These are phyloP conservation scores for Fusarium irregulare DNA, from an alignment of 2,329 filamentous ascomycete species.

Conservation along the genomic window DNA sequence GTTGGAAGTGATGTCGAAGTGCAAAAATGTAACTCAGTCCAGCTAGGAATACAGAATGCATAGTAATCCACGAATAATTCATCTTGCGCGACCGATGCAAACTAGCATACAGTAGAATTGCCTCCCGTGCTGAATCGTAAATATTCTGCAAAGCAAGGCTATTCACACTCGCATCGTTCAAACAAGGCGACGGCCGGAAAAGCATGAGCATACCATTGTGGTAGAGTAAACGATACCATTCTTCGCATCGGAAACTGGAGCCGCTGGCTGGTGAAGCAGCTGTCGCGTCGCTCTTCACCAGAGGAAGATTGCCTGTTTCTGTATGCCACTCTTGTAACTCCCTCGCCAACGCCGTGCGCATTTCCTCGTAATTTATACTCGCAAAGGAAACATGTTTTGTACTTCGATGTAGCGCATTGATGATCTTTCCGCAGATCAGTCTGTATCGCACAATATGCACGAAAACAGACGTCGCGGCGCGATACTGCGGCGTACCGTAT, in stretches of 20 bases:
- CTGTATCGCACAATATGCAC: slow-evolving; percentile 56
- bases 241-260: slow-evolving; percentile 55
- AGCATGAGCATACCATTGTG: slow-evolving; percentile 58
- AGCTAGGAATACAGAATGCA: slow-evolving; percentile 61
- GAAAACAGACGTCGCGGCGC: slow-evolving; percentile 49
- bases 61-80: slow-evolving; percentile 62
- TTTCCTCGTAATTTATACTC: slow-evolving; percentile 25
- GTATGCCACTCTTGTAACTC: slow-evolving; percentile 50
- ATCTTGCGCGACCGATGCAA: slow-evolving; percentile 58
- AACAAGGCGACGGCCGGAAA: slow-evolving; percentile 54
- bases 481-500: slow-evolving; percentile 41
- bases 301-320: slow-evolving; percentile 43
- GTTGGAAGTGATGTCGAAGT: slow-evolving; percentile 53
- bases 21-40: slow-evolving; percentile 59
- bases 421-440: slow-evolving; percentile 54
- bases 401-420: slow-evolving; percentile 51
- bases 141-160: slow-evolving; percentile 50
- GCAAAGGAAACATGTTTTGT: slow-evolving; percentile 27
- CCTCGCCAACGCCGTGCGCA: slow-evolving; percentile 38
- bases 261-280: slow-evolving; percentile 38
- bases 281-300: slow-evolving; percentile 42
- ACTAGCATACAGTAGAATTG: slow-evolving; percentile 57
- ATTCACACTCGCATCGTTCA: slow-evolving; percentile 45
- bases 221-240: slow-evolving; percentile 58
- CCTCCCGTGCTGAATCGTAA: slow-evolving; percentile 53